phyloP scores from a whole-genome alignment of 75 land plant genomes.

The Sequoia sempervirens region DNA sequence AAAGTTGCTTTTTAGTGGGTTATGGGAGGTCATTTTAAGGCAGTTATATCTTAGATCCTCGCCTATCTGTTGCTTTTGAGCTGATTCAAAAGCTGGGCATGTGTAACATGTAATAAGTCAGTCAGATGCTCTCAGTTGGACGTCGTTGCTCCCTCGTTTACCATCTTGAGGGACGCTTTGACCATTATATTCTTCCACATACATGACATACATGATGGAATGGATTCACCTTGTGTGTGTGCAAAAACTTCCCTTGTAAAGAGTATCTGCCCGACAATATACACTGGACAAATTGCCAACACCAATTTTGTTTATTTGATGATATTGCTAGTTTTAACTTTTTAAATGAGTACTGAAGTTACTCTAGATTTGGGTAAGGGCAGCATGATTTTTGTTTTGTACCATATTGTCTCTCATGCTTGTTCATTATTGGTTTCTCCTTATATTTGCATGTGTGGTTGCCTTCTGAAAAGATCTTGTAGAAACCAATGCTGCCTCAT shows the following conservation, averaged over 20 bases:
- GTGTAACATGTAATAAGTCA: neutral
- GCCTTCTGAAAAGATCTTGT: neutral
- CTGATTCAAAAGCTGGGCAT: neutral
- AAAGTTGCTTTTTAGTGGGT: too few species aligned
- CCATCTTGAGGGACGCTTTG: neutral
- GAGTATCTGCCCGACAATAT: too few species aligned
- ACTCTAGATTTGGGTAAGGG: neutral
- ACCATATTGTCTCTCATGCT: neutral
- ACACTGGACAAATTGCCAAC: neutral
- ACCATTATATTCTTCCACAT: neutral
- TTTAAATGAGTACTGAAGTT: neutral
- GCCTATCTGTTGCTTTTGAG: neutral
- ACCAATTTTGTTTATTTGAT: neutral
- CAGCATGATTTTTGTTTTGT: neutral
- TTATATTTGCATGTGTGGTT: neutral
- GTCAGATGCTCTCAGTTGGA: neutral
- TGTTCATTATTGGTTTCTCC: neutral
- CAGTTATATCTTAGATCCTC: neutral
- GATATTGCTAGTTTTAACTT: neutral
- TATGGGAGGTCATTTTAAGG: neutral
- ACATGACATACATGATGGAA: neutral
- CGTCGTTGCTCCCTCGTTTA: neutral
- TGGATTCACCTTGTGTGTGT: too few species aligned
- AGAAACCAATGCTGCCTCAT: neutral
- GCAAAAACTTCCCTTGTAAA: too few species aligned